Percentiles rank a stretch among this genome's conserved stretches.
phyloP scores from a whole-genome alignment of 257 asterid genomes.

The Solanum bulbocastanum region DNA sequence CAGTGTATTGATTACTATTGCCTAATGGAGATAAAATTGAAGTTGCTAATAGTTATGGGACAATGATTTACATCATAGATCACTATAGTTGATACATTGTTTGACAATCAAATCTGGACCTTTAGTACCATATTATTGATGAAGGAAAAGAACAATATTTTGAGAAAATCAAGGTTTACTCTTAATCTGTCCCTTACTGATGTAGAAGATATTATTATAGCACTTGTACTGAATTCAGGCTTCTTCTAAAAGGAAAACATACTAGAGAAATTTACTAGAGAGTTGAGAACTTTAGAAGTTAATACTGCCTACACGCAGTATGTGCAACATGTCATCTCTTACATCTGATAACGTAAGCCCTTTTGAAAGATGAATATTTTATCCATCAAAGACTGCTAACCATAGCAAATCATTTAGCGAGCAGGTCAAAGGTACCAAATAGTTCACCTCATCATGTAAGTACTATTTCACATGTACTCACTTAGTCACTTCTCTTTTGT shows the following conservation, averaged over 20 bases:
- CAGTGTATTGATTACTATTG: neutral
- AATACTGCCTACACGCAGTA: neutral
- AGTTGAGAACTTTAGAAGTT: neutral
- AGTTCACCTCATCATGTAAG: neutral
- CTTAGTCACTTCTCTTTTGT: neutral
- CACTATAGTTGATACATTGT: neutral
- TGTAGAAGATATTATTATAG: neutral
- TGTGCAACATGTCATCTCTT: neutral
- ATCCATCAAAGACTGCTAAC: neutral
- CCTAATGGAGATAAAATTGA: neutral
- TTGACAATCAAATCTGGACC: neutral
- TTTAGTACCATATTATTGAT: neutral
- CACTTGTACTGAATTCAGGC: neutral
- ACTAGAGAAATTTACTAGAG: neutral
- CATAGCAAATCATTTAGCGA: neutral
- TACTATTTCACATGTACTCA: neutral
- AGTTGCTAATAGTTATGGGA: neutral
- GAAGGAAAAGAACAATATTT: neutral
- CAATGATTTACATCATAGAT: neutral
- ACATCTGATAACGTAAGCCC: neutral
- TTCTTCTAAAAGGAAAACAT: neutral
- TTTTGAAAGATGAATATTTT: neutral
- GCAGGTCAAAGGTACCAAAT: neutral
- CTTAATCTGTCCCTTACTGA: neutral
- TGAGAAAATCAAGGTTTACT: neutral